Base-by-base conservation (phyloP, 306 rosid species). In the Cyclanthera cordifolia region DNA sequence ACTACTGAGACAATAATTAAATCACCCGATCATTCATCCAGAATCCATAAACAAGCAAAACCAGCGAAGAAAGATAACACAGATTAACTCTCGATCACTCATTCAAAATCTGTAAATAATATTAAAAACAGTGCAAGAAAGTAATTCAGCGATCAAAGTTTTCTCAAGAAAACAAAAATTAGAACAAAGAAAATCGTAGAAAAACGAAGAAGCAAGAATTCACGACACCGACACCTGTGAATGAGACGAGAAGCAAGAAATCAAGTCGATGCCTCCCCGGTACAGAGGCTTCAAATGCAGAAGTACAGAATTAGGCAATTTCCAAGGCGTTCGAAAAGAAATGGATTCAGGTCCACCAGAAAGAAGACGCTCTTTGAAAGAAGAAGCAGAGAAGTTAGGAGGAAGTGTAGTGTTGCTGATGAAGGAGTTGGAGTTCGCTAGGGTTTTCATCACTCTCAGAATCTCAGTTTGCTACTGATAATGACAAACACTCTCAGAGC, bases 381-480 rank as follows among this genome's bases (percentile, higher is more conserved):
- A 61, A 34, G 52, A 13, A 63, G 49, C 7, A 34, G 69, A 41
- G 47, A 41, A 43, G 53, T 12, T 20, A 43, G 37, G 5, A 5
- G 50, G 25, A 41, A 8, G 12, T 13, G 53, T 1, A 21, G 0
- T 1, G 50, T 34, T 60, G n/a, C n/a, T 28, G 68, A 39, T 11
- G 28, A 11, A 12, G 37, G 19, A 43, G 12, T 13, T 64, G 32
- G 13, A 64, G 37, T 12, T 64, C 51, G 34, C 69, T 64, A 64
- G 69, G 69, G 69, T 21, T 64, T 43, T 21, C 69, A 64, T 64
- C 69, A 39, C 69, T 64, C 52, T 60, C 27, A 60, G 16, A 32
- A 60, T 60, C 67, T 60, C 49, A 34, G 25, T 37, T 27, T 17
- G 68, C 17, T 2, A 19, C 68, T 37, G 28, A 61, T 49, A 61